Evolutionary conservation across 306 rosid species (phyloP).

Genomic region (Prunus mongolica): DNA sequence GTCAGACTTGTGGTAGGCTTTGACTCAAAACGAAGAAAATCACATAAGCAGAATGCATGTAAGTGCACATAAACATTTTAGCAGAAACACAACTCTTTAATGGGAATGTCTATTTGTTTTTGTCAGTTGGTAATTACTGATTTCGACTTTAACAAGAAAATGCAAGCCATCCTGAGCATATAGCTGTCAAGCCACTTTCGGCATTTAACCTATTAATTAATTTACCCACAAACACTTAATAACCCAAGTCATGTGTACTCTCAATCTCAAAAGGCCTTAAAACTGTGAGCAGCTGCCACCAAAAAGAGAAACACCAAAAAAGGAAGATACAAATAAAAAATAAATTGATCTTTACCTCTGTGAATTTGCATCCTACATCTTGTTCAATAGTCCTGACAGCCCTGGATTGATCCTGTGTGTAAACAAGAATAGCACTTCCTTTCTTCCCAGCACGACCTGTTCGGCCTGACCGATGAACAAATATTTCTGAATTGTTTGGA

Average conservation of each 20-base stretch:
- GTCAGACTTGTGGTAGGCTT: neutral
- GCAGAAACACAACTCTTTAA: neutral
- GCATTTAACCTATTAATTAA: neutral
- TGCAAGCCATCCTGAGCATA: neutral
- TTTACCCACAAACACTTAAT: neutral
- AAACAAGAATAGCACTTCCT: slow-evolving; percentile 77
- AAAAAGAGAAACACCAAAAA: neutral
- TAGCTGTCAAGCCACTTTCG: neutral
- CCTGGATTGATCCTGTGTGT: slow-evolving; percentile 64
- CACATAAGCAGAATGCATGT: neutral
- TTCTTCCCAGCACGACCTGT: slow-evolving; percentile 99
- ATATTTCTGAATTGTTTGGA: slow-evolving; percentile 89
- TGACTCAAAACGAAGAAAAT: neutral
- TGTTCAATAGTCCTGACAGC: slow-evolving; percentile 70
- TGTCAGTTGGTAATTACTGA: neutral
- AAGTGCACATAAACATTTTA: neutral
- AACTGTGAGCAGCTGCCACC: slow-evolving; percentile 10
- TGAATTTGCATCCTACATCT: slow-evolving; percentile 82
- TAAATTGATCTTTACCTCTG: slow-evolving; percentile 53
- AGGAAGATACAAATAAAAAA: slow-evolving; percentile 6
- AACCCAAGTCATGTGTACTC: neutral
- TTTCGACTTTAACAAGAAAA: neutral
- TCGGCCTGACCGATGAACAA: slow-evolving; percentile 97
- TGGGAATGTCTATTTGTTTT: neutral
- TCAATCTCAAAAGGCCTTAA: neutral